These are phyloP conservation scores for Cercospora canescens DNA, from an alignment of 2,329 filamentous ascomycete genomes.

Conservation along the genomic window DNA sequence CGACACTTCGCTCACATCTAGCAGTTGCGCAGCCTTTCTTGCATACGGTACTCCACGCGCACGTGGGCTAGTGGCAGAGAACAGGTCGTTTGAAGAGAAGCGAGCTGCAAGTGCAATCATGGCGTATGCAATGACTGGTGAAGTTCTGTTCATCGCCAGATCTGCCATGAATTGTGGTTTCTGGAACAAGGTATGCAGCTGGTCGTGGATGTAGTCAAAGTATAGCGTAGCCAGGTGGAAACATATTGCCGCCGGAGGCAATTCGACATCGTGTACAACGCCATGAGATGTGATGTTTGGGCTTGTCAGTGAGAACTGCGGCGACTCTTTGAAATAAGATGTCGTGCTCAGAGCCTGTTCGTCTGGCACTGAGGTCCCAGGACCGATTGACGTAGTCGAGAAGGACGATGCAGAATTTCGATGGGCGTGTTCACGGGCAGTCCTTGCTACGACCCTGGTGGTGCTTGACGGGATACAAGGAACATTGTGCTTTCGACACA, in stretches of 20 bases:
- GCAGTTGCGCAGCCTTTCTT: slow-evolving; percentile 1
- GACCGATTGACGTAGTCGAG: background rate
- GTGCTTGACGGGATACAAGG: slow-evolving; percentile 6
- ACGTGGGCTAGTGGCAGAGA: background rate
- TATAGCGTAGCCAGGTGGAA: slow-evolving; percentile 5
- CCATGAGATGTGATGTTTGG: background rate
- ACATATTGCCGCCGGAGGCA: slow-evolving; percentile 6
- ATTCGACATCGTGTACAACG: background rate
- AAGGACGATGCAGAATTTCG: background rate
- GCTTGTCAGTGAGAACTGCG: background rate
- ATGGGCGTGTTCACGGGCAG: background rate
- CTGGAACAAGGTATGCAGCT: slow-evolving; percentile 9
- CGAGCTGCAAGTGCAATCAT: slow-evolving; percentile 9
- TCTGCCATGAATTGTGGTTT: slow-evolving; percentile 8
- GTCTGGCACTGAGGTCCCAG: background rate
- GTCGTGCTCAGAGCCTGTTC: background rate
- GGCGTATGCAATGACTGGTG: slow-evolving; percentile 2
- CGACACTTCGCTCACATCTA: slow-evolving; percentile 7
- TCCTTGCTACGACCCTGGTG: background rate
- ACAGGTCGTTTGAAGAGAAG: slow-evolving; percentile 6
- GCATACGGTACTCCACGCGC: slow-evolving; percentile 1
- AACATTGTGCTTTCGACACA: slow-evolving; percentile 9
- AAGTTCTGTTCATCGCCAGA: background rate
- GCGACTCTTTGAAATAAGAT: background rate
- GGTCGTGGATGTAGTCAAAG: slow-evolving; percentile 10